Evolutionary conservation across 371 early-diverging fungal species (phyloP).

Genomic region (Actinomortierella wolfii): DNA sequence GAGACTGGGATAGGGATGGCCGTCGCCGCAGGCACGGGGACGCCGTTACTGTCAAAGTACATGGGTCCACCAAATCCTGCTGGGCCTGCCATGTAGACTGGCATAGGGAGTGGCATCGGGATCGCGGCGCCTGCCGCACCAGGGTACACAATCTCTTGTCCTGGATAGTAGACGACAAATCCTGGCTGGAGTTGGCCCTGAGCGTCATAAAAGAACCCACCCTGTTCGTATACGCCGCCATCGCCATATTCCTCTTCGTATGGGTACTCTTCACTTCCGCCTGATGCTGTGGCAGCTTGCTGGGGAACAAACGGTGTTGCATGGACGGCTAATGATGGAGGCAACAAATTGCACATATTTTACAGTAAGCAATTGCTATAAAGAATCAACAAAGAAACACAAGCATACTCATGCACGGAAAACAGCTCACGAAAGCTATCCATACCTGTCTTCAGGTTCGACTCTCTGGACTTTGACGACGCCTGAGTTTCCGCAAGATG

Average conservation of each 20-base stretch:
- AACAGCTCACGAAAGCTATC: background rate
- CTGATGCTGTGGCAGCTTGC: slow-evolving; percentile 3
- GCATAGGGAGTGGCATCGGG: slow-evolving; percentile 43
- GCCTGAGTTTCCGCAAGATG: too few species aligned
- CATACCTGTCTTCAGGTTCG: slow-evolving; percentile 36
- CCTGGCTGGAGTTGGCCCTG: slow-evolving; percentile 17
- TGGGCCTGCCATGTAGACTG: slow-evolving; percentile 21
- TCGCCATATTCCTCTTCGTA: slow-evolving; percentile 35
- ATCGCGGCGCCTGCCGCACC: slow-evolving; percentile 72
- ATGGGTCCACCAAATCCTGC: slow-evolving; percentile 17
- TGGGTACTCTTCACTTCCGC: slow-evolving; percentile 1
- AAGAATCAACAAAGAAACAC: background rate
- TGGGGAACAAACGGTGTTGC: slow-evolving; percentile 38
- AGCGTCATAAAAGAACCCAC: slow-evolving; percentile 29
- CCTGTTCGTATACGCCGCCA: background rate
- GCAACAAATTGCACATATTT: background rate
- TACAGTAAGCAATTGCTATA: background rate
- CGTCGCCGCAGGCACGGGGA: too few species aligned
- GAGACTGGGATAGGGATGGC: background rate
- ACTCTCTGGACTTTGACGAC: slow-evolving; percentile 5
- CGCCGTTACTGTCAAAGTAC: slow-evolving; percentile 1
- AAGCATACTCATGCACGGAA: background rate
- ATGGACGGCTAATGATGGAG: slow-evolving; percentile 32
- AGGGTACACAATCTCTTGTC: too few species aligned
- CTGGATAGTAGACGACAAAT: too few species aligned